Conservation (phyloP, 2,329 filamentous ascomycete species). For the Dothideomycetes sp. region DNA sequence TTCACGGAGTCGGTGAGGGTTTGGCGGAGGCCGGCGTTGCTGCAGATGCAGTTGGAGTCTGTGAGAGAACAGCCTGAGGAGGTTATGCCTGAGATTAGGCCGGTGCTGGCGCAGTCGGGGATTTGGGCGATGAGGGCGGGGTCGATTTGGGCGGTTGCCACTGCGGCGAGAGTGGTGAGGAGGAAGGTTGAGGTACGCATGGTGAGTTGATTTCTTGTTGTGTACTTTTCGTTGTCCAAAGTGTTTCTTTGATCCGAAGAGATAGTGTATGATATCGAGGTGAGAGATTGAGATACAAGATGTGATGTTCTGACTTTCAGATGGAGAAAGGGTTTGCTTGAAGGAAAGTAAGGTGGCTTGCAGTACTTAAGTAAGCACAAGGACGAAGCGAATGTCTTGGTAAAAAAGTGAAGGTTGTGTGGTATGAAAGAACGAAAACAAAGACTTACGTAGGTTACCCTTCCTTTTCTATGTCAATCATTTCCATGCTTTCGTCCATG, state of each 20-base stretch:
- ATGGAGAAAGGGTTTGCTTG: too few relatives aligned
- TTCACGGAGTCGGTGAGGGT: neutral
- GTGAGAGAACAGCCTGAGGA: conserved; percentile 1
- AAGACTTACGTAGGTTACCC: neutral
- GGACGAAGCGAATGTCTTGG: too few relatives aligned
- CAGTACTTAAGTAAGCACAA: too few relatives aligned
- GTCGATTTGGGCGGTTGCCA: neutral
- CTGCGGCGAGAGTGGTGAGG: conserved; percentile 1
- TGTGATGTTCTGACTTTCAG: too few relatives aligned
- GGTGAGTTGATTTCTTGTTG: neutral
- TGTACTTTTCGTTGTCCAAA: too few relatives aligned
- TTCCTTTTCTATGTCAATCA: conserved; percentile 10
- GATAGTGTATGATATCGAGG: too few relatives aligned
- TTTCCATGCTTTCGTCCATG: conserved; percentile 1
- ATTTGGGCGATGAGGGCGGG: conserved; percentile 4
- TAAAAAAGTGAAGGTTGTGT: neutral
- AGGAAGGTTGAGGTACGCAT: conserved; percentile 5
- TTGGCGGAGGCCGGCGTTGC: conserved; percentile 1
- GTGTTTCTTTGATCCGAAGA: too few relatives aligned
- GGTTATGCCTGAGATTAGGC: neutral
- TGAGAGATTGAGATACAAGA: too few relatives aligned
- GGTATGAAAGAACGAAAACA: conserved; percentile 5
- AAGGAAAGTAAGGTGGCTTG: too few relatives aligned
- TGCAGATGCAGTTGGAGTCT: conserved; percentile 7
- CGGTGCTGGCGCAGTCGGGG: neutral